Evolutionary conservation across 345 rosid genomes (phyloP), one percentile per base, ranked within the genome.

Genomic region (Moringa oleifera): DNA sequence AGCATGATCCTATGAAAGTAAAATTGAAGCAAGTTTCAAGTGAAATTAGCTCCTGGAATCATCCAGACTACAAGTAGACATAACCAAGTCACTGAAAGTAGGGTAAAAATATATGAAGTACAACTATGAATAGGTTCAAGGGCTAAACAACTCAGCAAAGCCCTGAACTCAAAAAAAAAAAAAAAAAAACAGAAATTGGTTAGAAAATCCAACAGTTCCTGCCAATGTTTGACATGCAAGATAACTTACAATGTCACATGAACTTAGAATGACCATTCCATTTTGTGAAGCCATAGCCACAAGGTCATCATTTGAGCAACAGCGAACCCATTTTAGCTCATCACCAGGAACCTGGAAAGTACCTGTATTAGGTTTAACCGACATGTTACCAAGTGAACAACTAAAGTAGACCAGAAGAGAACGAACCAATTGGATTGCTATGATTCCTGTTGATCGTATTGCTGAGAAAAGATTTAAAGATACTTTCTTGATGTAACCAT

Each of bases 401-500:
- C 36, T 12, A 45, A 52, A 17, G 64, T 50, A 58, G 36, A 62
- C n/a, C 13, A 41, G 63, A 62, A 69, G 54, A 47, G 62, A 63
- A 69, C 90, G 71, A 68, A 93, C 98, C 97, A 93, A 74, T 63
- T 90, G 97, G 77, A 90, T 86, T 55, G 97, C 98, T 55, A 93
- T 93, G 67, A 90, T 93, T 81, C 98, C 98, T 7, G 95, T 90
- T 65, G 98, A 88, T 41, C 98, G 90, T 71, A 93, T 88, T 49
- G 94, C 79, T 8, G 97, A 90, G 71, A 93, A 93, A 53, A 71
- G 57, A 67, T 81, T 90, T 73, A 93, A 73, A 18, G 98, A 65
- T n/a, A 85, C 97, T 85, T 88, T 90, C 83, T 93, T 93, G 81
- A 93, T 90, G 90, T 88, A 93, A 73, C 98, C 97, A 71, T 85